These are phyloP conservation scores for Styphnolobium japonicum DNA, from an alignment of 306 rosid genomes.

Conservation along the genomic window DNA sequence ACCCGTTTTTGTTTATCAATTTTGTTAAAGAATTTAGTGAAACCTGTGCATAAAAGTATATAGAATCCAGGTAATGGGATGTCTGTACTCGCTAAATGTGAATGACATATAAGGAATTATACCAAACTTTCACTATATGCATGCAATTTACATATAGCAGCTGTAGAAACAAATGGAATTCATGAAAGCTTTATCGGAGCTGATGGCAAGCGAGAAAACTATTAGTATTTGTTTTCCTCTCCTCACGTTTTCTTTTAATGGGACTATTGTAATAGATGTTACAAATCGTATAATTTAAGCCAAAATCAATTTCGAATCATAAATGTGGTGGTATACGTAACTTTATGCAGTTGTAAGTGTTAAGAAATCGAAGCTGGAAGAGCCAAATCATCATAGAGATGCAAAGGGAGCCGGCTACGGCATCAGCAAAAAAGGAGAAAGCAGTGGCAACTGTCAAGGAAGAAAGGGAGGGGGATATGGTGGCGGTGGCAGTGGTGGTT, in stretches of 20 bases:
- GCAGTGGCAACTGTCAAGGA: neutral
- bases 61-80: neutral
- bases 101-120: neutral
- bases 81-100: neutral
- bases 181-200: neutral
- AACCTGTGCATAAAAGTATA: neutral
- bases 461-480: neutral
- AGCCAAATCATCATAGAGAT: neutral
- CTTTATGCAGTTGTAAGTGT: slow-evolving; percentile 17
- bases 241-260: neutral
- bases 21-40: neutral
- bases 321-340: neutral
- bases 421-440: neutral
- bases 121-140: neutral
- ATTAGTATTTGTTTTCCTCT: neutral
- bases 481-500: neutral
- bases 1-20: neutral
- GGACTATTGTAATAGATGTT: neutral
- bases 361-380: neutral
- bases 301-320: neutral
- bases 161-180: neutral
- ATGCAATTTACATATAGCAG: neutral
- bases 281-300: neutral
- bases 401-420: neutral
- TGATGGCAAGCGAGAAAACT: neutral